These are phyloP conservation scores for Corynascus novoguineensis DNA, from an alignment of 495 filamentous ascomycete genomes.

Conservation along the genomic window DNA sequence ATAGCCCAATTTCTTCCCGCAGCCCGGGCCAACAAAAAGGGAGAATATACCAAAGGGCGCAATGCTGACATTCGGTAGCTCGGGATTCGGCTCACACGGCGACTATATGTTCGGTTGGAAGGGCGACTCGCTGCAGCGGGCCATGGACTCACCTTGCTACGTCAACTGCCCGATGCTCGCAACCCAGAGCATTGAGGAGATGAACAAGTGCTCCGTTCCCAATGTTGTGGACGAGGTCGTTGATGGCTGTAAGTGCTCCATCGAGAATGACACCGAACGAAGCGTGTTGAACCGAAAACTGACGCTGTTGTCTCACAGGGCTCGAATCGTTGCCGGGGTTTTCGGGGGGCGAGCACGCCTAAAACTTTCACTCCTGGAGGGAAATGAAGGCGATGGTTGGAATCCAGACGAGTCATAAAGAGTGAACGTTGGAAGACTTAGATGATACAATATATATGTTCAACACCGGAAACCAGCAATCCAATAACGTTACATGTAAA, in stretches of 20 bases:
- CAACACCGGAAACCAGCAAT: too few species aligned
- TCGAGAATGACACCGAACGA: slow-evolving; percentile 5
- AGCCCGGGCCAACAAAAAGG: neutral
- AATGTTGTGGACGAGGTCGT: slow-evolving; percentile 20
- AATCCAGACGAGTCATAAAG: too few species aligned
- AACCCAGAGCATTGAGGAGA: slow-evolving; percentile 27
- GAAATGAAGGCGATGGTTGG: too few species aligned
- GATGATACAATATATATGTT: too few species aligned
- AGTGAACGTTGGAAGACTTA: too few species aligned
- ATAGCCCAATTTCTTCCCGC: too few species aligned
- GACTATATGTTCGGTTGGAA: slow-evolving; percentile 43
- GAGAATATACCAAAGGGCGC: neutral
- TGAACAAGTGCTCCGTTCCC: slow-evolving; percentile 33
- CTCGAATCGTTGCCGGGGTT: slow-evolving; percentile 9
- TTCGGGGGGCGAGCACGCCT: neutral
- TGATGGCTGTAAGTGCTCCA: slow-evolving; percentile 23
- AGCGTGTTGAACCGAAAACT: neutral
- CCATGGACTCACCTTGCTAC: slow-evolving; percentile 37
- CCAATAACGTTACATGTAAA: too few species aligned
- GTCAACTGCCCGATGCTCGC: slow-evolving; percentile 36
- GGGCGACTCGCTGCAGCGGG: slow-evolving; percentile 35
- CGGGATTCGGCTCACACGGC: slow-evolving; percentile 34
- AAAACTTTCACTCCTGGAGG: neutral
- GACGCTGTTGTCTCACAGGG: neutral
- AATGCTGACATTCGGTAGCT: slow-evolving; percentile 15